phyloP scores from a whole-genome alignment of 2,329 filamentous ascomycete genomes.

The Talaromyces rugulosus region DNA sequence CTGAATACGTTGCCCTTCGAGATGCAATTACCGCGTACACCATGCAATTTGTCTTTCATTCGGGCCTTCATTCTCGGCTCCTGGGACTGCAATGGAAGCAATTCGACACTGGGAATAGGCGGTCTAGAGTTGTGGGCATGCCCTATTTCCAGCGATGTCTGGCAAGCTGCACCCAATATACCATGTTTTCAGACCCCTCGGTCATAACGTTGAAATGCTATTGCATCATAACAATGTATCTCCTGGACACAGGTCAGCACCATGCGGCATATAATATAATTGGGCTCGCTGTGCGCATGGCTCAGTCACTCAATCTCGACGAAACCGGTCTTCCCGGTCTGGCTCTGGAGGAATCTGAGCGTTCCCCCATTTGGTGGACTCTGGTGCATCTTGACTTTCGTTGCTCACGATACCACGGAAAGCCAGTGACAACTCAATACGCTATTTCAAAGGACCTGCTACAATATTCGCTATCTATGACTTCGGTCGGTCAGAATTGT shows the following conservation, averaged over 20 bases:
- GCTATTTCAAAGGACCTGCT: neutral
- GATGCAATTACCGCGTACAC: constrained; percentile 19
- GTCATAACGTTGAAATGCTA: constrained; percentile 17
- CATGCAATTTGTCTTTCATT: constrained; percentile 16
- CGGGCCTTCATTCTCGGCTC: constrained; percentile 16
- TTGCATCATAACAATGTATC: constrained; percentile 18
- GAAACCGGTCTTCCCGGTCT: neutral
- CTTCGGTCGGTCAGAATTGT: neutral
- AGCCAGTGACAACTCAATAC: constrained; percentile 13
- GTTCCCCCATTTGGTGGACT: constrained; percentile 17
- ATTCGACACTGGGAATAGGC: constrained; percentile 2
- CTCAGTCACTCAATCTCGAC: constrained; percentile 17
- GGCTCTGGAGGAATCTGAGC: neutral
- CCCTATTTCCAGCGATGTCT: constrained; percentile 20
- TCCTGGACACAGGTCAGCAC: constrained; percentile 17
- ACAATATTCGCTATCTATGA: neutral
- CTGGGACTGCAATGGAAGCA: constrained; percentile 17
- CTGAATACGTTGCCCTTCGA: constrained; percentile 5
- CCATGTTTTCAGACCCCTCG: constrained; percentile 14
- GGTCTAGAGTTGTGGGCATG: constrained; percentile 11
- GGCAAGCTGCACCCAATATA: constrained; percentile 11
- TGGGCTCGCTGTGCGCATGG: constrained; percentile 18
- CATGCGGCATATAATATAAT: constrained; percentile 21
- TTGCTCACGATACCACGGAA: constrained; percentile 17
- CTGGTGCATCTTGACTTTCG: constrained; percentile 18